Percentiles rank a stretch among this genome's conserved stretches.
Evolutionary conservation across 495 filamentous ascomycete species (phyloP).

Genomic region (Letharia columbiana): DNA sequence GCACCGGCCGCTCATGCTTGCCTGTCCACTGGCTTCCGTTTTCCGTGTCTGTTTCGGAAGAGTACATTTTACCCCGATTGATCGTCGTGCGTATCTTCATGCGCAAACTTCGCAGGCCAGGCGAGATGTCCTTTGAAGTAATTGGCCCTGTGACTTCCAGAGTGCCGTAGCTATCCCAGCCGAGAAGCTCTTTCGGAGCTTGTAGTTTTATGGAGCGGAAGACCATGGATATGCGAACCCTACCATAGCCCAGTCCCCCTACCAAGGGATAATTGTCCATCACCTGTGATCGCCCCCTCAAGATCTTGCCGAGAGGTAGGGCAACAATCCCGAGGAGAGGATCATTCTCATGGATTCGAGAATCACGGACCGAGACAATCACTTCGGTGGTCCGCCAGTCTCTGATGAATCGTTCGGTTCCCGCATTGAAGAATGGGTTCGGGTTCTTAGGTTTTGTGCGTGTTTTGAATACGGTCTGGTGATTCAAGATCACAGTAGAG

Average conservation of each 20-base stretch:
- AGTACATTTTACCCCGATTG: constrained; percentile 45
- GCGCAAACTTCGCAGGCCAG: constrained; percentile 37
- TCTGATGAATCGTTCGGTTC: constrained; percentile 61
- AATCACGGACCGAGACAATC: constrained; percentile 56
- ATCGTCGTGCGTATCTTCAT: constrained; percentile 50
- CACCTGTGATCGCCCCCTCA: constrained; percentile 49
- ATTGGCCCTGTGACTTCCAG: constrained; percentile 43
- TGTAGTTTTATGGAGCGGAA: constrained; percentile 59
- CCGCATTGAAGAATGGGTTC: constrained; percentile 71
- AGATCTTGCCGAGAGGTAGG: constrained; percentile 49
- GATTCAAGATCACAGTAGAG: constrained; percentile 62
- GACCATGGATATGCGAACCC: constrained; percentile 55
- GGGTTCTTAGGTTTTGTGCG: constrained; percentile 68
- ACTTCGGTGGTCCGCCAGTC: constrained; percentile 58
- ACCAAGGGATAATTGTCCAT: constrained; percentile 53
- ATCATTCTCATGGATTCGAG: constrained; percentile 47
- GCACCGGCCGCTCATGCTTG: constrained; percentile 34
- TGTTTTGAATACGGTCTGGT: constrained; percentile 60
- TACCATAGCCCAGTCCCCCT: constrained; percentile 62
- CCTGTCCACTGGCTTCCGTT: constrained; percentile 29
- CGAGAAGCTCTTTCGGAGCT: constrained; percentile 44
- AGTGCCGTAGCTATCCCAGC: constrained; percentile 57
- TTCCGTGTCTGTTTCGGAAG: constrained; percentile 29
- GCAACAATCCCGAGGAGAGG: constrained; percentile 59
- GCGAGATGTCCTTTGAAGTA: constrained; percentile 32